These are phyloP conservation scores for Rhizodiscina lignyota DNA, from an alignment of 495 filamentous ascomycete genomes.

Conservation along the genomic window DNA sequence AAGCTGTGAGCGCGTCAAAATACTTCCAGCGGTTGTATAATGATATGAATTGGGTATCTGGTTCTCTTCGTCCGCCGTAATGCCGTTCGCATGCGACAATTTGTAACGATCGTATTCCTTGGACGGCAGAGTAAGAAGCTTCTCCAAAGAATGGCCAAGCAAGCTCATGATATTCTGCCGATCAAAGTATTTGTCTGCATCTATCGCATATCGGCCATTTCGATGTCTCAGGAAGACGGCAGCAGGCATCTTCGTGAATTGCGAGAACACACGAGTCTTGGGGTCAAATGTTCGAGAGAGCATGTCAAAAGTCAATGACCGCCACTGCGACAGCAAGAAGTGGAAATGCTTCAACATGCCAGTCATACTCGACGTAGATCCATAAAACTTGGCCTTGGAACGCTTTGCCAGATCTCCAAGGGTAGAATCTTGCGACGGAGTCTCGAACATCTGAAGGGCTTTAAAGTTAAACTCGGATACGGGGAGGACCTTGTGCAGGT, in stretches of 20 bases:
- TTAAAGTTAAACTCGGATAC: slow-evolving; percentile 82
- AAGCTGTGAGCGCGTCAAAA: slow-evolving; percentile 89
- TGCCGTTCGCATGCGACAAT: slow-evolving; percentile 39
- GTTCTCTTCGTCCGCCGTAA: slow-evolving; percentile 37
- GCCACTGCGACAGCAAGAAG: slow-evolving; percentile 74
- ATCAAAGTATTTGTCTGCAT: slow-evolving; percentile 91
- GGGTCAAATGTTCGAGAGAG: slow-evolving; percentile 53
- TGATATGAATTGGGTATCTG: slow-evolving; percentile 47
- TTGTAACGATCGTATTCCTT: slow-evolving; percentile 76
- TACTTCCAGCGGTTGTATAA: slow-evolving; percentile 76
- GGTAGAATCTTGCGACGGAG: slow-evolving; percentile 65
- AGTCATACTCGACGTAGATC: slow-evolving; percentile 95
- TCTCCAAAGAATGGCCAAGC: slow-evolving; percentile 91
- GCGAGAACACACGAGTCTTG: slow-evolving; percentile 43
- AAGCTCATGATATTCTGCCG: slow-evolving; percentile 70
- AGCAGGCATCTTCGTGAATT: slow-evolving; percentile 48
- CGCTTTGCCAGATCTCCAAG: slow-evolving; percentile 48
- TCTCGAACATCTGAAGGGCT: slow-evolving; percentile 67
- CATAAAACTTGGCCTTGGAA: slow-evolving; percentile 67
- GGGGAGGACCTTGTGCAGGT: slow-evolving; percentile 81
- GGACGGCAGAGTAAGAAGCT: slow-evolving; percentile 69
- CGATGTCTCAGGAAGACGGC: slow-evolving; percentile 77
- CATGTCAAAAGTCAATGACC: slow-evolving; percentile 43
- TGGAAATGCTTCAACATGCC: slow-evolving; percentile 78
- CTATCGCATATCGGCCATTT: slow-evolving; percentile 83